phyloP scores from a whole-genome alignment of 352 stramenopile species.

The Phytopythium montanum region DNA sequence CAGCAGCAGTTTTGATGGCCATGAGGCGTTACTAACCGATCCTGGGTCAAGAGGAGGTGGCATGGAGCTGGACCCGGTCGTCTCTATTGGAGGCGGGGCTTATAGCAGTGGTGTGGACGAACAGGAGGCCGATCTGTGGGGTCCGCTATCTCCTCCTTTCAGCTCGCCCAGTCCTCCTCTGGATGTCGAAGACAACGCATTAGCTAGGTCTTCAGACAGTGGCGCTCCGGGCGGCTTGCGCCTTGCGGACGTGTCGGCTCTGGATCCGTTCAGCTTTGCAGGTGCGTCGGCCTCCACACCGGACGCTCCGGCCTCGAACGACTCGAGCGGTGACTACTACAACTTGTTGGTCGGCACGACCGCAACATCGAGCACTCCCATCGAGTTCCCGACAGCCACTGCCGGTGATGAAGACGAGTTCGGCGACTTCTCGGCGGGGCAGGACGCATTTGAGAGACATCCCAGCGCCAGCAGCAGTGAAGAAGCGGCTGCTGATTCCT shows the following conservation, averaged over 20 bases:
- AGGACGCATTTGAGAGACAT: not conserved
- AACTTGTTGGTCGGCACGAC: not conserved
- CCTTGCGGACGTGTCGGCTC: not conserved
- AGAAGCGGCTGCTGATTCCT: not conserved
- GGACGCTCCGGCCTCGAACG: not conserved
- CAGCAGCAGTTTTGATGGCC: not conserved
- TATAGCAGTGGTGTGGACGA: not conserved
- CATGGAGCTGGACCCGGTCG: not conserved
- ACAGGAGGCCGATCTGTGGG: not conserved
- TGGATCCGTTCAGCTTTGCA: not conserved
- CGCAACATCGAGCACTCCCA: not conserved
- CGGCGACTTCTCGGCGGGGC: not conserved
- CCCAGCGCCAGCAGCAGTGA: not conserved
- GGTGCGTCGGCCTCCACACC: not conserved
- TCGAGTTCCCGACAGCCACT: not conserved
- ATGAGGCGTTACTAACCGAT: not conserved
- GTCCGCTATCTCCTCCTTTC: not conserved
- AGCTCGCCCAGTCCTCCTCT: not conserved
- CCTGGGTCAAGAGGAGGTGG: not conserved
- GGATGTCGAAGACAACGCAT: not conserved
- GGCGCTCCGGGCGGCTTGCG: not conserved
- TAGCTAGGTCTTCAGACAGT: not conserved
- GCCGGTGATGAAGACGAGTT: conserved; percentile 26
- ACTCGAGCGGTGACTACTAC: conserved; percentile 1
- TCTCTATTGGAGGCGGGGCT: not conserved